Evolutionary conservation across 139 green algal species (phyloP), one percentile per base, ranked within the genome.

Genomic region (Chlorella sp.): DNA sequence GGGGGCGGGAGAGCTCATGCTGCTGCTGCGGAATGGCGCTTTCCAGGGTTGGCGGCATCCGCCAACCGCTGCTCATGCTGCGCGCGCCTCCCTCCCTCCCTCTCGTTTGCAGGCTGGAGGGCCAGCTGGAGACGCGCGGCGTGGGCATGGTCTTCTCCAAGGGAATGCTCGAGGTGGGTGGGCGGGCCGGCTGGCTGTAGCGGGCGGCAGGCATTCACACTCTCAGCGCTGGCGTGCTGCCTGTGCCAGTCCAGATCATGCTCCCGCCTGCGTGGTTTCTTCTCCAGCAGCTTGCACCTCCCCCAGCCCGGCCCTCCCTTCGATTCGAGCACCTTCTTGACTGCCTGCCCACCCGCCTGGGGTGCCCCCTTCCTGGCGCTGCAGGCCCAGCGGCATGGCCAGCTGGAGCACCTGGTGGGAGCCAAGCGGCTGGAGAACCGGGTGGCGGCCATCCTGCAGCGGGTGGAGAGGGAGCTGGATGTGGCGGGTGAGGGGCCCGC

Each of bases 391-490:
- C 85, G 90, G 22, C 91, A 91, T 15, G 86, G 79, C 26, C 73
- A 93, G 88, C 85, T 96, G 83, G 78, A 93, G 76, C 89, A 93
- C 42, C 89, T 93, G 66, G 61, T 95, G 42, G 93, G 90, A 2
- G 87, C 92, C 68, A 93, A 94, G 88, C 90, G 91, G 57, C 91
- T 97, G 85, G 87, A 85, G 40, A 95, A 95, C 83, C 93, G 94
- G 7, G 96, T 98, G 66, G 91, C 92, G 16, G 87, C 89, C 90
- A 97, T 98, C 91, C 93, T 98, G 68, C 53, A 92, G 66, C 91
- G 92, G 42, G 93, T 98, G 42, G 96, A 98, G 66, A 57, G 28
- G 78, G 96, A 98, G 92, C 94, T 98, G 80, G 96, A 98, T 90
- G 73, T 91, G 9, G 96, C 94, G n/a, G 83, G 83, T 87, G 83